Percentiles rank a stretch among this genome's conserved stretches.
phyloP scores from a whole-genome alignment of 768 basidiomycete genomes.

The Coprinellus micaceus region DNA sequence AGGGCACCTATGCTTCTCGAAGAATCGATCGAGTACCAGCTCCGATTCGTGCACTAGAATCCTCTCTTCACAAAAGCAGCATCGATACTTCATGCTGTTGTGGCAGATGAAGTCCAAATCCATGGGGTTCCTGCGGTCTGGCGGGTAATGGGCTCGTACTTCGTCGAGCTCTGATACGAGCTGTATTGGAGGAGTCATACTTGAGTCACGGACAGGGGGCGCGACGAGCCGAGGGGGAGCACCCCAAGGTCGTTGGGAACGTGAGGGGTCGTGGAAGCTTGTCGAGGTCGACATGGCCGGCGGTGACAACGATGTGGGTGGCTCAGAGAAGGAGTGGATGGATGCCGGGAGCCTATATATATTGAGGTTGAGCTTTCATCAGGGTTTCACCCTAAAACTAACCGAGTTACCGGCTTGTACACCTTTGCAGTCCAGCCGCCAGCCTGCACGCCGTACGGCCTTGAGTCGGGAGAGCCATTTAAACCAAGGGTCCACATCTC shows the following conservation, averaged over 20 bases:
- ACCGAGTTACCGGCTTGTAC: not conserved
- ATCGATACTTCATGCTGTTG: not conserved
- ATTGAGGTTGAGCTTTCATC: not conserved
- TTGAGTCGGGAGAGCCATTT: not conserved
- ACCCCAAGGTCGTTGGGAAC: not conserved
- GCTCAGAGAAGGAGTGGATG: not conserved
- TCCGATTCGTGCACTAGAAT: slow-evolving; percentile 1
- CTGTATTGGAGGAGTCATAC: not conserved
- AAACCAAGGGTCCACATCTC: not conserved
- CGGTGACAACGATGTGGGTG: not conserved
- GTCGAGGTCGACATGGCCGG: not conserved
- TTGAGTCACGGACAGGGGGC: not conserved
- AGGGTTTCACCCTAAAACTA: not conserved
- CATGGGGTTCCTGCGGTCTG: slow-evolving; percentile 1
- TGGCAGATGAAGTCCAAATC: slow-evolving; percentile 3
- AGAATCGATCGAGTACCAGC: slow-evolving; percentile 1
- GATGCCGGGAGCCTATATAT: not conserved
- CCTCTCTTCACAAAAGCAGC: not conserved
- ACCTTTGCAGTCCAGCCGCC: not conserved
- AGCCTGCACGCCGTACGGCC: not conserved
- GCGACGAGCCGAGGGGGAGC: not conserved
- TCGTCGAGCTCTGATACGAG: not conserved
- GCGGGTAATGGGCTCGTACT: not conserved
- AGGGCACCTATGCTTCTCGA: slow-evolving; percentile 1
- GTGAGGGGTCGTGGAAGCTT: not conserved